Percentiles rank a stretch among this genome's conserved stretches.
Conservation (phyloP, 768 basidiomycete species). For the Rhodotorula sphaerocarpa region DNA sequence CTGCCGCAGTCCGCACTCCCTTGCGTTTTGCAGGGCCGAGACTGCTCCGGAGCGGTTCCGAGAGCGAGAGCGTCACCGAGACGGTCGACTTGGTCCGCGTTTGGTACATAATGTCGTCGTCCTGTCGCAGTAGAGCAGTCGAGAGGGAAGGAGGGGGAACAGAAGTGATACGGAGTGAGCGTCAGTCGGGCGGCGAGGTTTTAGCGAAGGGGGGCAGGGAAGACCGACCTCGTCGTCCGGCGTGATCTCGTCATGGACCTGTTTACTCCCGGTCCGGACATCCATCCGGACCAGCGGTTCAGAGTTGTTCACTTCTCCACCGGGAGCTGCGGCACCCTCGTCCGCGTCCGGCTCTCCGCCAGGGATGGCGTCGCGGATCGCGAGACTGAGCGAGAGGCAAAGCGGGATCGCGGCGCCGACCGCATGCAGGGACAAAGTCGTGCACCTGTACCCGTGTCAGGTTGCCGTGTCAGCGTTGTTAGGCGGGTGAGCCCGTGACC, state of each 20-base stretch:
- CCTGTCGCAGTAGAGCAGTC: conserved; percentile 2
- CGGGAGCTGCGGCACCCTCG: conserved; percentile 15
- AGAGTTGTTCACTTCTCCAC: conserved; percentile 53
- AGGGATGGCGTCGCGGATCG: conserved; percentile 65
- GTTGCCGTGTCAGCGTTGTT: neutral
- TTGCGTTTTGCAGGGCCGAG: neutral
- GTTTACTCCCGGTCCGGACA: conserved; percentile 32
- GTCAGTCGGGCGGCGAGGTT: no score
- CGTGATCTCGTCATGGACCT: conserved; percentile 60
- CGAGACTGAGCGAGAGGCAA: conserved; percentile 59
- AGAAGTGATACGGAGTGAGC: neutral
- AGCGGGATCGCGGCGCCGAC: conserved; percentile 87
- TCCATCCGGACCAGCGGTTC: conserved; percentile 57
- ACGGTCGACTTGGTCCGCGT: conserved; percentile 31
- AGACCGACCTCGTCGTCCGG: conserved; percentile 51
- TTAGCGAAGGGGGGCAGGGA: no score
- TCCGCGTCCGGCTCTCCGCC: conserved; percentile 44
- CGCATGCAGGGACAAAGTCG: conserved; percentile 63
- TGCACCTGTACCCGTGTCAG: conserved; percentile 50
- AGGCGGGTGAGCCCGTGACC: no score
- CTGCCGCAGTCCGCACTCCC: no score
- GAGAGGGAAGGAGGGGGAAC: neutral
- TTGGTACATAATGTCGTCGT: conserved; percentile 37
- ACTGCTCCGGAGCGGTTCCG: conserved; percentile 1
- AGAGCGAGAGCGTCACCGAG: conserved; percentile 17